Evolutionary conservation across 306 rosid species (phyloP), one percentile per base, ranked within the genome.

Genomic region (Quercus berberidifolia): DNA sequence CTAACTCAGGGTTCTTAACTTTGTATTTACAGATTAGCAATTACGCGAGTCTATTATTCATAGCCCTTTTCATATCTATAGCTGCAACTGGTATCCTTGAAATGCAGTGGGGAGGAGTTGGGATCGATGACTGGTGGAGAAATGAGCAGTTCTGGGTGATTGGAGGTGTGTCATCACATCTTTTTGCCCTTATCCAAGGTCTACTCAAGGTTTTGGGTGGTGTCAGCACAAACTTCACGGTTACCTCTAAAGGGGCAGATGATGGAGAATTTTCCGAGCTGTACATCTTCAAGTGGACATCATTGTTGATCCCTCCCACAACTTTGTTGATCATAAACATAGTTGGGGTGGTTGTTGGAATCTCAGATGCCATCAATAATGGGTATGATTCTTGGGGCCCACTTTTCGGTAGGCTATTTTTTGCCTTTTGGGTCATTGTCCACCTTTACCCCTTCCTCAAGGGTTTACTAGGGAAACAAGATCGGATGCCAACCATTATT

Each of bases 381-480:
- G 99, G 99, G 43, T 94, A 94, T 18, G 97, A 95, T 46, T 89
- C 99, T 23, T 93, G 99, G 99, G 99, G 98, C 59, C 98, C 97
- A 31, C 91, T 95, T 31, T 95, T 95, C 21, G 98, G 98, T 54
- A 91, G 99, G 88, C 85, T 93, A 67, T 93, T 95, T 87, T 95
- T 95, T n/a, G 96, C 97, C 63, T 83, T 91, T 57, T 95, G 97
- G 97, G 97, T 95, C 76, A 90, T 93, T 76, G 58, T 93, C 84
- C 99, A 94, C 79, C 94, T 94, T 60, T 94, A 94, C 85, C 99
- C 99, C 5, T 94, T 94, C 97, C 89, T 94, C 46, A 95, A 95
- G 89, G 96, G 98, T 19, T 83, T 92, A 49, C 90, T 91, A 30
- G 98, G 97, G 30, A 95, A 89, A 76, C 95, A 91, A 79, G 97